Evolutionary conservation across 2,329 filamentous ascomycete genomes (phyloP), one percentile per base, ranked within the genome.

Genomic region (Tolypocladium guangdongense): DNA sequence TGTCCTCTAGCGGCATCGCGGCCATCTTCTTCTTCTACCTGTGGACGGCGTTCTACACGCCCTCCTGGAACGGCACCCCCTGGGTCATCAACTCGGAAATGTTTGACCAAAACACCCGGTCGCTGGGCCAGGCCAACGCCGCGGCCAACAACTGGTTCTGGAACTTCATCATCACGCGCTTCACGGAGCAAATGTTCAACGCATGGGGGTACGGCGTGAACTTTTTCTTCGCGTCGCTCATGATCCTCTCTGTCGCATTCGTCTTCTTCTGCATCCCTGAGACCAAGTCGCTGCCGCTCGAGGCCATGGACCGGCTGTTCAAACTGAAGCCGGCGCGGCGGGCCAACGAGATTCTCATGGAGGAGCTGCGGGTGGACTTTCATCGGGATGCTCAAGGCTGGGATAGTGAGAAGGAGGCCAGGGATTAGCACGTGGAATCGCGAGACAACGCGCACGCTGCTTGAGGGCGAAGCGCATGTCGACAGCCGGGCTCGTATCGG

Each of bases 11-110:
- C 2, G 84, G 82, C 22, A 85, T 85, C 55, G 74, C 80, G 7
- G 86, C 86, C 55, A 81, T 86, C 3, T 84, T 86, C 69, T 75
- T 82, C 67, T 83, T 83, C 70, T 83, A 87, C 69, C 58, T 68
- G 7, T 66, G 64, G 59, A 66, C 55, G 6, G 80, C 78, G 0
- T 83, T 84, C 66, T 90, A 90, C 70, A 87, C 83, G 0, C 84
- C 80, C 0, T 78, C 80, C 0, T 88, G 84, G 84, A 87, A 87
- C 63, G 84, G 84, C 2, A 87, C 83, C 0, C 86, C 86, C 0
- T 90, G 87, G 87, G 84, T 90, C 24, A 71, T 87, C 63, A 88
- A 88, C 72, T 77, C 77, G 0, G 86, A 90, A 67, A 89, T 90
- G 74, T 90, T 89, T 66, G 80, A 86, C 61, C 79, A 82, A 58